A percentile compares a stretch with the other conserved stretches of the same genome.
These are phyloP conservation scores for Viola odorata DNA, from an alignment of 345 rosid genomes.

Conservation along the genomic window DNA sequence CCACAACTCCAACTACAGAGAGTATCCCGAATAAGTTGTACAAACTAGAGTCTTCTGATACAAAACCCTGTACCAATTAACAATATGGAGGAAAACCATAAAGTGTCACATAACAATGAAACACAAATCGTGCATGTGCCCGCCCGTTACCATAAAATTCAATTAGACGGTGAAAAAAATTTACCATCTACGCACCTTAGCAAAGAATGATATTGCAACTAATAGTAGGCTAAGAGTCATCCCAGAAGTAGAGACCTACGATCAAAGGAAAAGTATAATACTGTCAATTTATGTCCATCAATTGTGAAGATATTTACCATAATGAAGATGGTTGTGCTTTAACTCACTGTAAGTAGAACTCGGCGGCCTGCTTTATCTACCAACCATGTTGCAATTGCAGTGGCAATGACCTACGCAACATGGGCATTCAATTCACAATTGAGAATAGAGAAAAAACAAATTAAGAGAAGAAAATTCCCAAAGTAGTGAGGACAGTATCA, in stretches of 20 bases:
- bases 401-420: slow-evolving; percentile 64
- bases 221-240: slow-evolving; percentile 79
- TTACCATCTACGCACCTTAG: slow-evolving; percentile 34
- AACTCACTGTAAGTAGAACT: slow-evolving; percentile 76
- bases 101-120: not conserved
- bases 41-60: slow-evolving; percentile 49
- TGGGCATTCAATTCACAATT: not conserved
- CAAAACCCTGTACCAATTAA: slow-evolving; percentile 40
- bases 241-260: slow-evolving; percentile 67
- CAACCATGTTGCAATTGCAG: slow-evolving; percentile 84
- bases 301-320: not conserved
- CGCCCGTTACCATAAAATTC: not conserved
- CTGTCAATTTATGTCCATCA: not conserved
- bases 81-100: slow-evolving; percentile 1
- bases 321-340: slow-evolving; percentile 8
- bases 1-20: slow-evolving; percentile 91
- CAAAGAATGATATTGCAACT: slow-evolving; percentile 67
- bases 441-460: not conserved
- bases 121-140: not conserved
- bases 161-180: not conserved
- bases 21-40: slow-evolving; percentile 55
- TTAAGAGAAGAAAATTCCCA: not conserved
- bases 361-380: slow-evolving; percentile 84
- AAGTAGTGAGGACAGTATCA: not conserved
- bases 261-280: slow-evolving; percentile 8